Conservation (phyloP, 208 protist genomes). For the Leishmania turanica region DNA sequence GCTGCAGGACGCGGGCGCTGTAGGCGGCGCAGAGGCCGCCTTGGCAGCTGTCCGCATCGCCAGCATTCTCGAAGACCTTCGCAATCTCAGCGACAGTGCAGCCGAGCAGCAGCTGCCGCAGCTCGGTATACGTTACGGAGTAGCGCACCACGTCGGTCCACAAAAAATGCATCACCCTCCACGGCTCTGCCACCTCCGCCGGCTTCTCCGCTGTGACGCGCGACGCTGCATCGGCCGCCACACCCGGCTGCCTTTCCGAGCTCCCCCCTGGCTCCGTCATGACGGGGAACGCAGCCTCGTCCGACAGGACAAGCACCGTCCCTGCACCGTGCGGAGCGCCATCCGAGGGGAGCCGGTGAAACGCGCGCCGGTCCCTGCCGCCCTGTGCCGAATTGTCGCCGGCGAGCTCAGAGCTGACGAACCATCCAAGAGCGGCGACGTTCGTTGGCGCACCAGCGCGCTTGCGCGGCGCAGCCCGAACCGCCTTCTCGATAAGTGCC, state of each 20-base stretch:
- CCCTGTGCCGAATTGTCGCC: neutral
- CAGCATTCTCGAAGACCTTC: conserved; percentile 20
- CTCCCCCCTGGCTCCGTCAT: conserved; percentile 1
- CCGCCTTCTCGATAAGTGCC: conserved; percentile 32
- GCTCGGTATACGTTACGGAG: conserved; percentile 39
- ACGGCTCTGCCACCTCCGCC: conserved; percentile 22
- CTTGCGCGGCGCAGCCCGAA: conserved; percentile 28
- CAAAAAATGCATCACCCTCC: conserved; percentile 29
- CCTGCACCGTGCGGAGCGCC: conserved; percentile 22
- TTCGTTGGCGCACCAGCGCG: conserved; percentile 23
- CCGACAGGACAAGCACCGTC: conserved; percentile 27
- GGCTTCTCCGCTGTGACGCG: neutral
- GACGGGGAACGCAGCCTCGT: conserved; percentile 22
- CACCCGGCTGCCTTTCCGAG: neutral
- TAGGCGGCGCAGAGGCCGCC: neutral
- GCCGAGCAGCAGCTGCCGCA: conserved; percentile 38
- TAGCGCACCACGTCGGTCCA: conserved; percentile 57
- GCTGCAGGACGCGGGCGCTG: neutral
- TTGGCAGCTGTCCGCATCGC: neutral
- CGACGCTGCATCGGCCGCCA: neutral
- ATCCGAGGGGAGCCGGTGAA: conserved; percentile 12
- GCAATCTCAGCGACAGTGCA: conserved; percentile 25
- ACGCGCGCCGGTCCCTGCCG: neutral
- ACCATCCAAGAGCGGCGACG: conserved; percentile 14
- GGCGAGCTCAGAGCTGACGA: conserved; percentile 4